Evolutionary conservation across 202 grass and related monocot genomes (phyloP).

Genomic region (Cymbopogon flexuosus): DNA sequence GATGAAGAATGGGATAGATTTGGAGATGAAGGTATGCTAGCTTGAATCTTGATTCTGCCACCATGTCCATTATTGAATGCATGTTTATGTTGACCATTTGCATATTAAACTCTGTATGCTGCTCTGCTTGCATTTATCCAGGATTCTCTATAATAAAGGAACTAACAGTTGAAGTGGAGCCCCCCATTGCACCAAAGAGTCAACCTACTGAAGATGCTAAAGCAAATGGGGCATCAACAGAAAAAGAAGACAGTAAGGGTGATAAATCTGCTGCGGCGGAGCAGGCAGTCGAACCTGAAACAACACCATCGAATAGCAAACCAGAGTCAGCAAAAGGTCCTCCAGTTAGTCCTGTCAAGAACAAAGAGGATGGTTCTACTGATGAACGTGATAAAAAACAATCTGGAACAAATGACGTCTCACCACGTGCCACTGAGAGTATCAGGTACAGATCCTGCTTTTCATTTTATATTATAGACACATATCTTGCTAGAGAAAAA

Average conservation of each 20-base stretch:
- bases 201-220: slow-evolving; percentile 52
- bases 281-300: slow-evolving; percentile 46
- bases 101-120: slow-evolving; percentile 6
- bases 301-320: slow-evolving; percentile 35
- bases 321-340: slow-evolving; percentile 42
- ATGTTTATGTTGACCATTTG: neutral
- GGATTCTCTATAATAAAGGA: slow-evolving; percentile 91
- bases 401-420: slow-evolving; percentile 50
- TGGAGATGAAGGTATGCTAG: slow-evolving; percentile 72
- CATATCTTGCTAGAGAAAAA: neutral
- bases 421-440: slow-evolving; percentile 60
- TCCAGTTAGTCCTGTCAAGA: slow-evolving; percentile 70
- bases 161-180: slow-evolving; percentile 83
- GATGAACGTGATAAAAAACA: slow-evolving; percentile 47
- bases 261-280: slow-evolving; percentile 53
- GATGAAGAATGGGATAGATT: slow-evolving; percentile 95
- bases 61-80: neutral
- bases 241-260: slow-evolving; percentile 53
- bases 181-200: slow-evolving; percentile 48
- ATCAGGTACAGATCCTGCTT: slow-evolving; percentile 52
- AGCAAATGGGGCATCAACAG: slow-evolving; percentile 41
- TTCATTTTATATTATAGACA: slow-evolving; percentile 27
- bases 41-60: slow-evolving; percentile 20
- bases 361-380: slow-evolving; percentile 33
- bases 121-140: slow-evolving; percentile 42